These are phyloP conservation scores for Pythium pyrilobum DNA, from an alignment of 352 stramenopile genomes.

Conservation along the genomic window DNA sequence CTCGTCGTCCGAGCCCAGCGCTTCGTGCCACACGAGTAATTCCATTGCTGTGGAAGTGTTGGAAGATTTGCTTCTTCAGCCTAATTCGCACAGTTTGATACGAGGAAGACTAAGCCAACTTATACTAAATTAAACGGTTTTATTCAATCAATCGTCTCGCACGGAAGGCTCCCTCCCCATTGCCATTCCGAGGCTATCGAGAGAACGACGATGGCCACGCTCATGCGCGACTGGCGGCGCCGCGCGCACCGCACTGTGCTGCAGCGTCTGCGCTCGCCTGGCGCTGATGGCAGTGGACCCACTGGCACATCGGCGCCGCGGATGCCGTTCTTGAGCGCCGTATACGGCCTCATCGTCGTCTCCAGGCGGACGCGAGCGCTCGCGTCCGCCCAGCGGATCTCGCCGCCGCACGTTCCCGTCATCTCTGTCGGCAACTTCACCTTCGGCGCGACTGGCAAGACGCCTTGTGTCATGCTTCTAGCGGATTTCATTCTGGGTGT, in stretches of 20 bases:
- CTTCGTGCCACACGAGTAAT: slow-evolving; percentile 60
- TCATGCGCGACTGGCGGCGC: slow-evolving; percentile 23
- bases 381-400: slow-evolving; percentile 20
- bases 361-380: slow-evolving; percentile 28
- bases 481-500: slow-evolving; percentile 12
- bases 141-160: not conserved
- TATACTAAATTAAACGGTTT: not conserved
- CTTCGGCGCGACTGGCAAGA: slow-evolving; percentile 73
- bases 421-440: slow-evolving; percentile 72
- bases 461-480: slow-evolving; percentile 49
- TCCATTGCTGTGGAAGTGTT: too few relatives aligned
- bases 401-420: slow-evolving; percentile 28
- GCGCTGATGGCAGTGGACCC: not conserved
- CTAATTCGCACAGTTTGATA: too few relatives aligned
- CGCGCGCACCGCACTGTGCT: slow-evolving; percentile 28
- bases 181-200: not conserved
- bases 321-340: slow-evolving; percentile 33
- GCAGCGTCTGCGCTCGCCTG: slow-evolving; percentile 23
- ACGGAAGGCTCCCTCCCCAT: too few relatives aligned
- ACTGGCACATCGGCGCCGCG: not conserved
- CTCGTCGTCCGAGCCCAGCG: slow-evolving; percentile 61
- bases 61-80: too few relatives aligned
- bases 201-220: not conserved
- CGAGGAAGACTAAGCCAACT: not conserved
- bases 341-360: slow-evolving; percentile 32